Evolutionary conservation across 495 filamentous ascomycete genomes (phyloP).

Genomic region (Penicillium tannophilum): DNA sequence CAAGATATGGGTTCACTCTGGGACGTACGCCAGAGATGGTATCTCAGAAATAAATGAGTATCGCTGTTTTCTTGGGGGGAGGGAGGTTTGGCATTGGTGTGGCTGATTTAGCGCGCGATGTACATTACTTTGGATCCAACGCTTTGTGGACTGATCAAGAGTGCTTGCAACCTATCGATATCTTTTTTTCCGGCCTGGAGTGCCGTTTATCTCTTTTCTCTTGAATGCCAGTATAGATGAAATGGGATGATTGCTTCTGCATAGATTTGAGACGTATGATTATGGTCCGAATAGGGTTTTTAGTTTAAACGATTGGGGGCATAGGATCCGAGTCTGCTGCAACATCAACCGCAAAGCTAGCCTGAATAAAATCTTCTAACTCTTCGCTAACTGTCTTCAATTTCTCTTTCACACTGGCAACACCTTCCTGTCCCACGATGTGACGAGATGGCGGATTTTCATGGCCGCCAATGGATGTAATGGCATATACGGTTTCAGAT

Average conservation of each 20-base stretch:
- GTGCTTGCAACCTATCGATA: background rate
- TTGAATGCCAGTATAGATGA: background rate
- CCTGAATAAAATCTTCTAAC: constrained; percentile 91
- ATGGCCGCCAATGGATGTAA: constrained; percentile 89
- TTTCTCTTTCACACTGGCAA: constrained; percentile 90
- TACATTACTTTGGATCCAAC: background rate
- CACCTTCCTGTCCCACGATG: constrained; percentile 90
- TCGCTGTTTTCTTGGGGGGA: too few species aligned
- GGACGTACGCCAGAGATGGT: constrained; percentile 55
- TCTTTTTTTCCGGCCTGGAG: background rate
- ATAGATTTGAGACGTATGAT: background rate
- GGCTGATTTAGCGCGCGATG: background rate
- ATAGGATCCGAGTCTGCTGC: constrained; percentile 42
- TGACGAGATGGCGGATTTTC: constrained; percentile 94
- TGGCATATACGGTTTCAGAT: constrained; percentile 86
- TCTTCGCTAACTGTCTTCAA: constrained; percentile 95
- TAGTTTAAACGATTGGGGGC: constrained; percentile 5
- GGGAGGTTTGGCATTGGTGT: background rate
- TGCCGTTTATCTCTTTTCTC: too few species aligned
- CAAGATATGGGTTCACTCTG: constrained; percentile 60
- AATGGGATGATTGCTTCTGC: background rate
- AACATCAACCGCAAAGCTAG: constrained; percentile 82
- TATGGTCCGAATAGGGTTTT: background rate
- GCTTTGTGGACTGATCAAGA: background rate
- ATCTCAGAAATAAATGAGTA: constrained; percentile 14